phyloP scores from a whole-genome alignment of 208 protist genomes.

The Vickermania ingenoplastis region DNA sequence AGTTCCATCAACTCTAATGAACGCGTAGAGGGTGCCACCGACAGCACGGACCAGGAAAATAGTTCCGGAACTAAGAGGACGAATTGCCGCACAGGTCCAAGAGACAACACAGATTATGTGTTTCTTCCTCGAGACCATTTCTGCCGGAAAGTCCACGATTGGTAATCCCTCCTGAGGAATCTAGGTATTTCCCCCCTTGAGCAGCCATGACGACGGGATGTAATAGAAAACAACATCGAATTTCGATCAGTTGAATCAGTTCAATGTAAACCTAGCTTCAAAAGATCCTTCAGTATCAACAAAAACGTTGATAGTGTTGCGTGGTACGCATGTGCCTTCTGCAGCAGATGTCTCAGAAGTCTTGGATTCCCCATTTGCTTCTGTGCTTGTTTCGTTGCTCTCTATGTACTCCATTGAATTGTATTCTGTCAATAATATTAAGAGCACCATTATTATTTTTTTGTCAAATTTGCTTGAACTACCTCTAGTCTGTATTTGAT shows the following conservation, averaged over 20 bases:
- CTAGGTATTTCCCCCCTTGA: not conserved
- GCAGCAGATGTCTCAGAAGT: no score
- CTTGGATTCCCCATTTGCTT: no score
- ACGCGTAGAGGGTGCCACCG: slow-evolving; percentile 3
- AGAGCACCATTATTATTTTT: no score
- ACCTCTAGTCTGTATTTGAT: no score
- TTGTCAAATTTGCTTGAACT: no score
- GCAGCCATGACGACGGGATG: not conserved
- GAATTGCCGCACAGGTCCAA: slow-evolving; percentile 41
- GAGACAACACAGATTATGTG: slow-evolving; percentile 44
- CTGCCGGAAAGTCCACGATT: slow-evolving; percentile 37
- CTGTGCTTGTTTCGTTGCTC: no score
- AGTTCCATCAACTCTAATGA: slow-evolving; percentile 2
- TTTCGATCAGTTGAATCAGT: slow-evolving; percentile 6
- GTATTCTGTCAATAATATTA: no score
- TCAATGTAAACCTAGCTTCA: slow-evolving; percentile 4
- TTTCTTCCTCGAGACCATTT: slow-evolving; percentile 64
- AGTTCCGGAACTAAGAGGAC: slow-evolving; percentile 41
- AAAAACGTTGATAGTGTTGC: not conserved
- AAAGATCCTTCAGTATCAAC: not conserved
- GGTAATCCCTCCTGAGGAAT: slow-evolving; percentile 13
- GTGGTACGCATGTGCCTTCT: no score
- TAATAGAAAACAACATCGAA: slow-evolving; percentile 6
- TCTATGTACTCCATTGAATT: no score
- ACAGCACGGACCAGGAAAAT: slow-evolving; percentile 10